Evolutionary conservation across 805 yeast genomes (phyloP), one percentile per base, ranked within the genome.

Genomic region (Ogataea angusta): DNA sequence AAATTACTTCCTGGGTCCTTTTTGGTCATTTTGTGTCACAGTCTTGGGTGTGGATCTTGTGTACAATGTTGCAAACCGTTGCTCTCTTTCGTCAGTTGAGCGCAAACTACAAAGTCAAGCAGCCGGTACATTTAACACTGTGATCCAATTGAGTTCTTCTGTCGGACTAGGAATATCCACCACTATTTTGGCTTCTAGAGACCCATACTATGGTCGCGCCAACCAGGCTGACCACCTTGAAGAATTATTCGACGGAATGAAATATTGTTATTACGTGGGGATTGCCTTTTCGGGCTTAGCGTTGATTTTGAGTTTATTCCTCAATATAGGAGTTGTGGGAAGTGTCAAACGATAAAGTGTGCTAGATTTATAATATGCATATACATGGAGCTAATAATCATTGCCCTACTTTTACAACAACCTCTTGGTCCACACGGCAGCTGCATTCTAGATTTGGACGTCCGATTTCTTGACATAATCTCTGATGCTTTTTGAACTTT

Each of bases 11-110:
- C 53, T 68, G 5, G 69, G 73, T 13, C 73, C 76, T 15, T 71
- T 73, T 42, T 70, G 72, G 55, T 65, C 73, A 0, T 61, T 66
- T 36, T 49, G 62, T 10, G 48, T 68, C 19, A 53, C 65, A 0
- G 75, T 70, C 23, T 28, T 73, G 12, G 77, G 77, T 0, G 76
- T 76, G 0, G 78, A 74, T 52, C 48, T 74, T 5, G 54, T 67
- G 12, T 73, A 67, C 47, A 73, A 73, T 46, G 72, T 73, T 7
- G 63, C 67, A 18, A 73, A 69, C 41, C 54, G 73, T 52, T 65
- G 68, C 26, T 59, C 74, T 1, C 52, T 72, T 29, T 61, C 68
- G 5, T 59, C 73, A 1, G 75, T 73, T 10, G 59, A 65, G 18
- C 51, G 52, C 26, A 40, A 54, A 12, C 51, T 67, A 16, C 76